These are phyloP conservation scores for Knoxia roxburghii DNA, from an alignment of 257 asterid species.

Conservation along the genomic window DNA sequence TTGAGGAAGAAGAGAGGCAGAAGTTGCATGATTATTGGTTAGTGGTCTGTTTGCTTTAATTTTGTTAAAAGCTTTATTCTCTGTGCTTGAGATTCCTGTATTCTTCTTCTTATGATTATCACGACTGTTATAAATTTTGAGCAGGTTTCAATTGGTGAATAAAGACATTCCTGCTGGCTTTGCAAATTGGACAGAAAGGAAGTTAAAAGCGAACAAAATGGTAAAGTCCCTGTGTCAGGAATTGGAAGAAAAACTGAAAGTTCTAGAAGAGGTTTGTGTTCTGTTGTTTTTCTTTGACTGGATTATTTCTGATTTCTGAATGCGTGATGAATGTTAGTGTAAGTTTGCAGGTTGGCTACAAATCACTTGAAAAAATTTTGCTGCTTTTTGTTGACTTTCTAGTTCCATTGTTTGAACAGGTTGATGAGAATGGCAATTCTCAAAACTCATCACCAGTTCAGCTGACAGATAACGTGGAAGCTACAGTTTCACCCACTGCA, in stretches of 20 bases:
- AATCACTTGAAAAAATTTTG: slow-evolving; percentile 14
- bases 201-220: slow-evolving; percentile 38
- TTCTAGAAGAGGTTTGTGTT: slow-evolving; percentile 42
- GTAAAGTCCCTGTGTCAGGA: slow-evolving; percentile 51
- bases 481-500: slow-evolving; percentile 30
- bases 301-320: not conserved
- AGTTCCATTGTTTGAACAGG: slow-evolving; percentile 38
- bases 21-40: slow-evolving; percentile 81
- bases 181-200: slow-evolving; percentile 50
- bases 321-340: not conserved
- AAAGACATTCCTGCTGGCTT: slow-evolving; percentile 56
- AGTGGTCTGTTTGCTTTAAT: slow-evolving; percentile 29
- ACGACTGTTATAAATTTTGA: not conserved
- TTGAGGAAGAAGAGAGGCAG: slow-evolving; percentile 87
- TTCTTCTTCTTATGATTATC: not conserved
- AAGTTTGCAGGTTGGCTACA: not conserved
- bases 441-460: slow-evolving; percentile 23
- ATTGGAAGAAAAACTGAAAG: slow-evolving; percentile 42
- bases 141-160: slow-evolving; percentile 73
- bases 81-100: slow-evolving; percentile 4
- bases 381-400: slow-evolving; percentile 7
- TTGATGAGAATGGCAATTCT: slow-evolving; percentile 36
- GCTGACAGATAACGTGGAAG: slow-evolving; percentile 35
- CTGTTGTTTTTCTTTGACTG: slow-evolving; percentile 8
- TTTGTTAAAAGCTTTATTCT: slow-evolving; percentile 14